Evolutionary conservation across 2,329 filamentous ascomycete genomes (phyloP).

Genomic region (Calonectria honghensis): DNA sequence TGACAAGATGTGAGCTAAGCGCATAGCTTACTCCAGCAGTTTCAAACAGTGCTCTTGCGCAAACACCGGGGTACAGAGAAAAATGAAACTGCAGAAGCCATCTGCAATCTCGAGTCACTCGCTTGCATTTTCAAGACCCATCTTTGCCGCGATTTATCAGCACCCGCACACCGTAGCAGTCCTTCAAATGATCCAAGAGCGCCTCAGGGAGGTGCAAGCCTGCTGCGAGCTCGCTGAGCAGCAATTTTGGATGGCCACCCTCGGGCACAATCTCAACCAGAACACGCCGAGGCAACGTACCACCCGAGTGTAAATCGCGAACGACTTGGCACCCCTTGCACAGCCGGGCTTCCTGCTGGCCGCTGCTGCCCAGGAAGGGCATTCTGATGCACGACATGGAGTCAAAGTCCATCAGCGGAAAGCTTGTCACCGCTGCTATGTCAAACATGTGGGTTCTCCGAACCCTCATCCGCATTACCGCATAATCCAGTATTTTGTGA

Average conservation of each 20-base stretch:
- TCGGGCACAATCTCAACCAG: background rate
- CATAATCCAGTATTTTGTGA: background rate
- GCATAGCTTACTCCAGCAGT: no score
- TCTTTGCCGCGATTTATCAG: background rate
- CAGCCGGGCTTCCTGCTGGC: background rate
- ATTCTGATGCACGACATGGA: background rate
- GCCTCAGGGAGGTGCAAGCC: no score
- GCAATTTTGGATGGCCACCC: background rate
- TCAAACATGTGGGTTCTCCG: background rate
- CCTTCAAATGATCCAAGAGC: background rate
- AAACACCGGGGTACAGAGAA: no score
- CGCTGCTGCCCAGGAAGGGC: background rate
- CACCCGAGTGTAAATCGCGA: background rate
- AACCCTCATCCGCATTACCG: background rate
- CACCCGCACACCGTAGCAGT: background rate
- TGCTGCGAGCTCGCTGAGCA: background rate
- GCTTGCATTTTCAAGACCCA: background rate
- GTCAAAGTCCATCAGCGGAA: background rate
- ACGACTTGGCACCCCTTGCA: background rate
- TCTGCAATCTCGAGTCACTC: no score
- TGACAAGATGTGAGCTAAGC: no score
- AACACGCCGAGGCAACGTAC: background rate
- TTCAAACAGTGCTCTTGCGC: no score
- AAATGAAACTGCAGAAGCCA: no score
- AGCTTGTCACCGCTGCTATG: background rate